Conservation (phyloP, 768 basidiomycete genomes). For the Tricholoma flavovirens region DNA sequence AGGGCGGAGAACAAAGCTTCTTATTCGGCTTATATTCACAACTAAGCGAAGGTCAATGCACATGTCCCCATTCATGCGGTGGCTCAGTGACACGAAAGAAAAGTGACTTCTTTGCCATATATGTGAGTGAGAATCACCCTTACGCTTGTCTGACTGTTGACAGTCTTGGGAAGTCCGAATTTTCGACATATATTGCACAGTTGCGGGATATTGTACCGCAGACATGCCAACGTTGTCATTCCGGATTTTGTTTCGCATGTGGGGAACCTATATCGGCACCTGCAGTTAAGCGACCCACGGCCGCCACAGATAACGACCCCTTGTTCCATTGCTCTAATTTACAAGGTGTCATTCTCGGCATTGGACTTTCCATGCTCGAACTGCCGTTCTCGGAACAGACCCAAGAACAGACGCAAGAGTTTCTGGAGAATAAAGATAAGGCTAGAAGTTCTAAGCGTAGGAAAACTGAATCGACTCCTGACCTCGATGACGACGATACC, state of each 20-base stretch:
- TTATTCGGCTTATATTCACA: constrained; percentile 81
- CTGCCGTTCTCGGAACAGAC: constrained; percentile 56
- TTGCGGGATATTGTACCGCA: constrained; percentile 52
- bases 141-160: constrained; percentile 10
- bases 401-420: constrained; percentile 42
- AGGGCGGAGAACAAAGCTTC: constrained; percentile 85
- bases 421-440: constrained; percentile 28
- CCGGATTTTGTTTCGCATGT: constrained; percentile 68
- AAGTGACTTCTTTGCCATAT: constrained; percentile 77
- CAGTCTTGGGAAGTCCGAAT: constrained; percentile 50
- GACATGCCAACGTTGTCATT: constrained; percentile 57
- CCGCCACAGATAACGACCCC: constrained; percentile 42
- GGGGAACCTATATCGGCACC: constrained; percentile 54
- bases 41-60: constrained; percentile 54
- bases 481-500: constrained; percentile 50
- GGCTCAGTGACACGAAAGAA: constrained; percentile 53
- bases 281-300: constrained; percentile 38
- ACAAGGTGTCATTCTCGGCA: constrained; percentile 86
- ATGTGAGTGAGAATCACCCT: constrained; percentile 45
- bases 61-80: constrained; percentile 76
- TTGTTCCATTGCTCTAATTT: constrained; percentile 88
- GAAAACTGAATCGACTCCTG: constrained; percentile 30
- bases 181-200: constrained; percentile 62
- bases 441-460: constrained; percentile 39
- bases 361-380: constrained; percentile 86